A percentile compares a stretch with the other conserved stretches of the same genome.
These are phyloP conservation scores for Amylostereum chailletii DNA, from an alignment of 1,284 basidiomycete genomes.

Conservation along the genomic window DNA sequence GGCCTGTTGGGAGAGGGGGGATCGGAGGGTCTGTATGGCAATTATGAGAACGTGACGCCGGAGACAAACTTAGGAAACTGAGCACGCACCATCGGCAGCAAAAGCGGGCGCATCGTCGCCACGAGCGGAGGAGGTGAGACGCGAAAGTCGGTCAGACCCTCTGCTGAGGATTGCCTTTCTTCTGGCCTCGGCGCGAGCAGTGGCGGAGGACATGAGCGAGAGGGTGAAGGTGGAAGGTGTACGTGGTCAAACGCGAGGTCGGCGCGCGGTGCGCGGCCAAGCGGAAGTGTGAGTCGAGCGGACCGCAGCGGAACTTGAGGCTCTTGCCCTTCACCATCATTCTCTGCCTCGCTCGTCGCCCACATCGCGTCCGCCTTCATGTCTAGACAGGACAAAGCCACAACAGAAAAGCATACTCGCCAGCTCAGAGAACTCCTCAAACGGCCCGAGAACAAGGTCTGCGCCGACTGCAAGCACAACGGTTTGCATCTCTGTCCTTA, in stretches of 20 bases:
- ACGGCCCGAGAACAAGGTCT: slow-evolving; percentile 86
- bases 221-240: slow-evolving; percentile 6
- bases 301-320: too few relatives aligned
- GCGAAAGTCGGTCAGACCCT: slow-evolving; percentile 63
- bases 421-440: slow-evolving; percentile 82
- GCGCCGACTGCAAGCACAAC: slow-evolving; percentile 91
- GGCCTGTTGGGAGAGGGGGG: slow-evolving; percentile 22
- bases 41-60: slow-evolving; percentile 9
- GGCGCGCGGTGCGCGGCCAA: background rate
- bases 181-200: slow-evolving; percentile 54
- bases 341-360: slow-evolving; percentile 4
- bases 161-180: slow-evolving; percentile 64
- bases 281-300: too few relatives aligned
- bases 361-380: slow-evolving; percentile 27
- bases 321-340: slow-evolving; percentile 4
- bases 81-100: slow-evolving; percentile 39
- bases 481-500: slow-evolving; percentile 38
- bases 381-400: slow-evolving; percentile 76
- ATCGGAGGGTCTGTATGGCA: slow-evolving; percentile 31
- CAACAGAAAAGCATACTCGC: slow-evolving; percentile 69
- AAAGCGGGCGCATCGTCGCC: slow-evolving; percentile 63
- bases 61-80: slow-evolving; percentile 1
- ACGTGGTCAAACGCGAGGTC: background rate
- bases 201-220: slow-evolving; percentile 33
- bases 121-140: slow-evolving; percentile 64